Evolutionary conservation across 805 yeast genomes (phyloP).

Genomic region (baker's yeast (Saccharomyces cerevisiae)): DNA sequence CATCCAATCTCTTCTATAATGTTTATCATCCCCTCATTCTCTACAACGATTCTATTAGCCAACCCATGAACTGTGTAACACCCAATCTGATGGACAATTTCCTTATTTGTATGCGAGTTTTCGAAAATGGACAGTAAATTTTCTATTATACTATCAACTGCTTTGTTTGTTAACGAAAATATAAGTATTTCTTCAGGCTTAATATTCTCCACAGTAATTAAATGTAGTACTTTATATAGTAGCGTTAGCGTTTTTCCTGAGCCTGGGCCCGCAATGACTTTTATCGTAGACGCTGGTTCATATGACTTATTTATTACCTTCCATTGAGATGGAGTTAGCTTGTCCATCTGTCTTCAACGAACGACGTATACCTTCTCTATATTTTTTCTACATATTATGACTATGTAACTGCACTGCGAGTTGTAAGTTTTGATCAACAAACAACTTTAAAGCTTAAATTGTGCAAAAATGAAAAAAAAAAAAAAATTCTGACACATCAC

Average conservation of each 20-base stretch:
- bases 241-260: constrained; percentile 63
- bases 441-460: neutral
- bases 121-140: constrained; percentile 32
- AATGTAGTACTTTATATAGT: constrained; percentile 42
- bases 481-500: neutral
- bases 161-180: constrained; percentile 60
- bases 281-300: constrained; percentile 35
- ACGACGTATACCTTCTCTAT: neutral
- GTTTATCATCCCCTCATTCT: constrained; percentile 31
- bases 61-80: constrained; percentile 59
- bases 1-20: constrained; percentile 51
- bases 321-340: constrained; percentile 39
- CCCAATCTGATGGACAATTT: constrained; percentile 27
- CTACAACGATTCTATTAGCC: constrained; percentile 42
- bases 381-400: neutral
- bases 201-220: constrained; percentile 33
- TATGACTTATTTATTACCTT: constrained; percentile 38
- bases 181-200: constrained; percentile 50
- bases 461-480: neutral
- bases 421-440: neutral
- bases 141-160: constrained; percentile 42
- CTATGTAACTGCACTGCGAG: neutral
- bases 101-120: constrained; percentile 20
- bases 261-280: constrained; percentile 64
- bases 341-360: constrained; percentile 2